Evolutionary conservation across 1,284 basidiomycete species (phyloP).

Genomic region (Tilletia setariae): DNA sequence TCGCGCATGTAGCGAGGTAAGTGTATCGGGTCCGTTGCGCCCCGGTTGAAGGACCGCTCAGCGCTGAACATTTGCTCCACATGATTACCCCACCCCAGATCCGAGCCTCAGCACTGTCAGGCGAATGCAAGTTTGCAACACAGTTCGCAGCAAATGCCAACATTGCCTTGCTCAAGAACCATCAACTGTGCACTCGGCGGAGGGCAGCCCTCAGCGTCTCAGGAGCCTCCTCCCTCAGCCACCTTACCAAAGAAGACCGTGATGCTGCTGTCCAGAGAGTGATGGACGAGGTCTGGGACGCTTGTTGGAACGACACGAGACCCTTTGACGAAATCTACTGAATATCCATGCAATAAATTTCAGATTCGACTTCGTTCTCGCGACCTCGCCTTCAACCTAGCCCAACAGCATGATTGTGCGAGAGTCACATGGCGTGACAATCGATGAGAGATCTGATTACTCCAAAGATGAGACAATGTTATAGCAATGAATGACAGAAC

Average conservation of each 20-base stretch:
- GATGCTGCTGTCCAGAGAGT: conserved; percentile 75
- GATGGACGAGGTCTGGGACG: conserved; percentile 94
- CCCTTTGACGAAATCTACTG: conserved; percentile 85
- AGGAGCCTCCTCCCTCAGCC: conserved; percentile 27
- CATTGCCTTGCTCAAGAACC: conserved; percentile 79
- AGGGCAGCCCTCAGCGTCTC: conserved; percentile 78
- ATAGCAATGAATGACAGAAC: too few relatives aligned
- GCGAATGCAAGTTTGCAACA: conserved; percentile 80
- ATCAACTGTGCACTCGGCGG: conserved; percentile 87
- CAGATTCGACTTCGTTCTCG: too few relatives aligned
- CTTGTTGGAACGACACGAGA: conserved; percentile 88
- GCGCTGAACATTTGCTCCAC: not conserved
- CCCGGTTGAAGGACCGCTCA: too few relatives aligned
- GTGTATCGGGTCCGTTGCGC: too few relatives aligned
- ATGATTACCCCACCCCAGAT: conserved; percentile 62
- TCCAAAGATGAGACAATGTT: too few relatives aligned
- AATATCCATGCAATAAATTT: not conserved
- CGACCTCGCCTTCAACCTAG: too few relatives aligned
- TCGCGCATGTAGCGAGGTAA: conserved; percentile 90
- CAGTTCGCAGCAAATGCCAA: conserved; percentile 62
- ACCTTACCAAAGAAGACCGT: conserved; percentile 69
- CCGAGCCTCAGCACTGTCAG: conserved; percentile 85
- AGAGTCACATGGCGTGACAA: too few relatives aligned
- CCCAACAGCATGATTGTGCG: too few relatives aligned
- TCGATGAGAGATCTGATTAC: too few relatives aligned